Evolutionary conservation across 176 grass and related monocot species (phyloP), one percentile per base, ranked within the genome.

Genomic region (Poa pratensis): DNA sequence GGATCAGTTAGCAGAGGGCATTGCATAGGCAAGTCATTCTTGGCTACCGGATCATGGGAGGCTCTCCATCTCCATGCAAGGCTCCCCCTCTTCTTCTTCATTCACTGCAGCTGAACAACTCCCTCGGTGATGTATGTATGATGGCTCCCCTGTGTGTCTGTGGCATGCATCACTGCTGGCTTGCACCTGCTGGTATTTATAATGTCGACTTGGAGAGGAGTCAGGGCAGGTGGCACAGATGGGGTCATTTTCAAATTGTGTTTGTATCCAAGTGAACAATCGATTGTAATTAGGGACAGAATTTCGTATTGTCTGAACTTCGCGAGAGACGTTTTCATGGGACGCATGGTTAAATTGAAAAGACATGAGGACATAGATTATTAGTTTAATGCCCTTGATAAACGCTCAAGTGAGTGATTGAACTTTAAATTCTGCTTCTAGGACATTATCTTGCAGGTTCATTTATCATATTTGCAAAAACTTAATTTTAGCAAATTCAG

Each of bases 1-100:
- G 55, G 82, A 76, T 84, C 43, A 65, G 70, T 67, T 62, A 55
- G 81, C 14, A 57, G 24, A 65, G 7, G 82, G 55, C 84, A 78
- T 46, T 46, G 82, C 85, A 85, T 85, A 91, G 89, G 89, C 89
- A 91, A 91, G 85, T 85, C 89, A 91, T 91, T 91, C 89, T 88
- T 91, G 85, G 85, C 89, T 91, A 85, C 22, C 82, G 63, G 71
- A 51, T 51, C 43, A 77, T 84, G 66, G 35, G 61, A 86, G 70
- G 73, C 88, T 88, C 72, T 81, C 63, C 70, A 85, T 88, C 85
- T 77, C 81, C 89, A 91, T 91, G 85, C 43, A 76, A 91, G 77
- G 71, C 77, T 19, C 76, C 43, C 70, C 88, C 77, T 73, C 63
- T 61, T 85, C 82, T 50, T 69, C 60, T 60, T 83, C 58, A 57